Conservation (phyloP, 805 yeast genomes). For the Middelhovenomyces tepae region DNA sequence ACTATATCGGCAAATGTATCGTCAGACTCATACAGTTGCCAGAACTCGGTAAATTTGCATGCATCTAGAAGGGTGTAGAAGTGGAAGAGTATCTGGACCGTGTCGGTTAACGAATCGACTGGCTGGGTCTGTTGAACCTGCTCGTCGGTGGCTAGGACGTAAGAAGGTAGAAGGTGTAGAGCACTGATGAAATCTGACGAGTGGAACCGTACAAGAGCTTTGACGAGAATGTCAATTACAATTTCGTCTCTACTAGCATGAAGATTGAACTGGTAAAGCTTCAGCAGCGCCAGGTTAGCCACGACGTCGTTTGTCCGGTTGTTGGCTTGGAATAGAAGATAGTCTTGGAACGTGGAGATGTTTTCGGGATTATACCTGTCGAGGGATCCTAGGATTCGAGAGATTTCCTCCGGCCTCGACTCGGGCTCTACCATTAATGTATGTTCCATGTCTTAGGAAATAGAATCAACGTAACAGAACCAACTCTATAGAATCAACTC, state of each 20-base stretch:
- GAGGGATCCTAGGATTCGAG: conserved; percentile 33
- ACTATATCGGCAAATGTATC: conserved; percentile 27
- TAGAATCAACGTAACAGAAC: too few relatives aligned
- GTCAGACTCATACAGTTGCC: conserved; percentile 24
- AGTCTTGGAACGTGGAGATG: conserved; percentile 37
- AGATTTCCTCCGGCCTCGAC: conserved; percentile 34
- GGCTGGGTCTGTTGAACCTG: conserved; percentile 9
- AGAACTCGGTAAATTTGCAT: conserved; percentile 26
- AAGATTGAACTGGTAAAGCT: conserved; percentile 32
- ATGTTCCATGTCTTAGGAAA: conserved; percentile 25
- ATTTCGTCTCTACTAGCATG: conserved; percentile 30
- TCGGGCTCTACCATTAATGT: conserved; percentile 28
- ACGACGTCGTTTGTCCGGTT: conserved; percentile 29
- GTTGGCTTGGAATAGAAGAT: conserved; percentile 33
- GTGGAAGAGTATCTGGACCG: conserved; percentile 22
- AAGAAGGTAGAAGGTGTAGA: conserved; percentile 38
- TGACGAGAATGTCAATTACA: conserved; percentile 32
- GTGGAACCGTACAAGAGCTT: conserved; percentile 35
- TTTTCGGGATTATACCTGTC: conserved; percentile 38
- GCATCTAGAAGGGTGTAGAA: conserved; percentile 24
- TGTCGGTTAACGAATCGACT: conserved; percentile 20
- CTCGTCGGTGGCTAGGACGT: conserved; percentile 23
- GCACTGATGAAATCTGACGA: conserved; percentile 37
- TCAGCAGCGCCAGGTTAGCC: conserved; percentile 40
- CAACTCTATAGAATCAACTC: too few relatives aligned